Percentiles rank a stretch among this genome's conserved stretches.
Conservation (phyloP, 208 protist genomes). For the Angomonas desouzai region DNA sequence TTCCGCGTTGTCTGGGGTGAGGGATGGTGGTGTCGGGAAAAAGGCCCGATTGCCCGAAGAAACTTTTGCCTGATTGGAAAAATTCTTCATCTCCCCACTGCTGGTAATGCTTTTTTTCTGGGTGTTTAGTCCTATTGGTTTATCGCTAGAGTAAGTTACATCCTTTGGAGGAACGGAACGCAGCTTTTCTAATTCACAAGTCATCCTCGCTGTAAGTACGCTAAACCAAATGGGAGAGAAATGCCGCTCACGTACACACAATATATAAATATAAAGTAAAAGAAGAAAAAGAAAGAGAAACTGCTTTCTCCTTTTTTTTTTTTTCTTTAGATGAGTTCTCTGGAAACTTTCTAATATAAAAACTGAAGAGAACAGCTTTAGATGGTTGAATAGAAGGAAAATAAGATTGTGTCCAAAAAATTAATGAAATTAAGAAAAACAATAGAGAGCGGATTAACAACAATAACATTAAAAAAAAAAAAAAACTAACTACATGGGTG, state of each 20-base stretch:
- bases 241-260: too few species aligned
- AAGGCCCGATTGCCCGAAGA: neutral
- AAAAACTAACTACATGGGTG: neutral
- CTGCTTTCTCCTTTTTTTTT: too few species aligned
- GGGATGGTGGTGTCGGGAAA: neutral
- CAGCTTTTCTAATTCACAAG: neutral
- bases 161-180: neutral
- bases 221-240: too few species aligned
- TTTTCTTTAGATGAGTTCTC: too few species aligned
- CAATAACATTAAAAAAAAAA: neutral
- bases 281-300: conserved; percentile 3
- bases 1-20: neutral
- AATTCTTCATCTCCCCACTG: neutral
- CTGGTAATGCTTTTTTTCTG: conserved; percentile 1
- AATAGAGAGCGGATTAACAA: neutral
- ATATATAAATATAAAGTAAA: conserved; percentile 8
- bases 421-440: neutral
- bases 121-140: too few species aligned
- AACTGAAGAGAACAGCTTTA: too few species aligned
- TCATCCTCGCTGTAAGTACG: too few species aligned
- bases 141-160: neutral
- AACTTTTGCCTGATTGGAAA: neutral
- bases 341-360: too few species aligned
- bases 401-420: neutral
- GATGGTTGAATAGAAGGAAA: neutral